Conservation (phyloP, 345 rosid genomes). For the Salix brachista region DNA sequence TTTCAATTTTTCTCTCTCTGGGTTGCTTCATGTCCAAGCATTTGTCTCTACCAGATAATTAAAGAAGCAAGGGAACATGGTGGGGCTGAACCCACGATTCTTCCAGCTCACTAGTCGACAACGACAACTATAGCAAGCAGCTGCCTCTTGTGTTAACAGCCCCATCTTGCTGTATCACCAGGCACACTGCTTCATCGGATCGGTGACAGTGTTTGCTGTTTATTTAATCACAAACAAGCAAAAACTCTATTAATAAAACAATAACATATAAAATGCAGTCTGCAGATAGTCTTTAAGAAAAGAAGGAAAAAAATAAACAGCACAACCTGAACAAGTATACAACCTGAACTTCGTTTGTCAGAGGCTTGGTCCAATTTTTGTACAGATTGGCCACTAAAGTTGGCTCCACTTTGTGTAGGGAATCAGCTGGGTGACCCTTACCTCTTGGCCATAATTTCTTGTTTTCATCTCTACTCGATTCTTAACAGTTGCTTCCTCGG, state of each 20-base stretch:
- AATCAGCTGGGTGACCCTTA: too few species aligned
- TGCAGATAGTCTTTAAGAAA: too few species aligned
- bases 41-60: background rate
- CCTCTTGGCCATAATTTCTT: too few species aligned
- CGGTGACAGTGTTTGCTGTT: background rate
- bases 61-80: slow-evolving; percentile 19
- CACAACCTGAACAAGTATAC: too few species aligned
- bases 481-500: too few species aligned
- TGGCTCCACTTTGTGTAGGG: too few species aligned
- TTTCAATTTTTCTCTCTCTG: background rate
- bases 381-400: too few species aligned
- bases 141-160: background rate
- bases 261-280: background rate
- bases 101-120: slow-evolving; percentile 36
- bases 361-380: too few species aligned
- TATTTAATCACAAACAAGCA: background rate
- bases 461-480: too few species aligned
- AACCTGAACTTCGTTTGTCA: too few species aligned
- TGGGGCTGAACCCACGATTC: slow-evolving; percentile 14
- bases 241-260: background rate
- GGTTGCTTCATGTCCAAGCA: slow-evolving; percentile 13
- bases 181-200: background rate
- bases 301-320: too few species aligned
- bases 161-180: background rate
- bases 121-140: slow-evolving; percentile 8